These are phyloP conservation scores for Fomitopsis serialis DNA, from an alignment of 768 basidiomycete species.

Conservation along the genomic window DNA sequence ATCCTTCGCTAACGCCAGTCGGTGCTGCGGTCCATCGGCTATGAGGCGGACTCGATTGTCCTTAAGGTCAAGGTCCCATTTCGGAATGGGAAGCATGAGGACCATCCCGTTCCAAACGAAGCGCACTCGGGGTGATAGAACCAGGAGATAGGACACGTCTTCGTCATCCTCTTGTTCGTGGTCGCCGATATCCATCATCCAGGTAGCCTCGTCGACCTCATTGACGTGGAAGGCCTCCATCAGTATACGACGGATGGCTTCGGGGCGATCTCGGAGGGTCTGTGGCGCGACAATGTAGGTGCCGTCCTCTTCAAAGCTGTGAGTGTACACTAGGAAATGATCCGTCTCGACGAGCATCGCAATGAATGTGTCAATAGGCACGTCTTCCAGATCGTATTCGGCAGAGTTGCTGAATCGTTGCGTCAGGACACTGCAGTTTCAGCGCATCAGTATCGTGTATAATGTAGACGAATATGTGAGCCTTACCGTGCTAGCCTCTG, in stretches of 20 bases:
- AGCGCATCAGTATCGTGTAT: not conserved
- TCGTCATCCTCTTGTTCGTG: conserved; percentile 50
- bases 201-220: conserved; percentile 48
- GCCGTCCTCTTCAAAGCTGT: conserved; percentile 81
- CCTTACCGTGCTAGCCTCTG: conserved; percentile 86
- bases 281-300: conserved; percentile 85
- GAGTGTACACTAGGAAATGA: conserved; percentile 93
- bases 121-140: conserved; percentile 77
- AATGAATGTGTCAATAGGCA: conserved; percentile 77
- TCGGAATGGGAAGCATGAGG: conserved; percentile 69
- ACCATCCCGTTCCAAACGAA: conserved; percentile 94
- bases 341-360: conserved; percentile 73
- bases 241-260: conserved; percentile 74
- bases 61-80: conserved; percentile 62
- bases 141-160: conserved; percentile 70
- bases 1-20: conserved; percentile 72
- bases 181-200: conserved; percentile 33
- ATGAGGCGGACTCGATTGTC: conserved; percentile 90
- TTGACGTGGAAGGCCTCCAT: conserved; percentile 80
- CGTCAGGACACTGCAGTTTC: conserved; percentile 51
- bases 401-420: conserved; percentile 92
- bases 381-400: conserved; percentile 77
- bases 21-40: conserved; percentile 81
- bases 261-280: conserved; percentile 69
- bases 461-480: not conserved